A percentile compares a stretch with the other conserved stretches of the same genome.
phyloP scores from a whole-genome alignment of 2,329 filamentous ascomycete species.

The Colletotrichum sp. region DNA sequence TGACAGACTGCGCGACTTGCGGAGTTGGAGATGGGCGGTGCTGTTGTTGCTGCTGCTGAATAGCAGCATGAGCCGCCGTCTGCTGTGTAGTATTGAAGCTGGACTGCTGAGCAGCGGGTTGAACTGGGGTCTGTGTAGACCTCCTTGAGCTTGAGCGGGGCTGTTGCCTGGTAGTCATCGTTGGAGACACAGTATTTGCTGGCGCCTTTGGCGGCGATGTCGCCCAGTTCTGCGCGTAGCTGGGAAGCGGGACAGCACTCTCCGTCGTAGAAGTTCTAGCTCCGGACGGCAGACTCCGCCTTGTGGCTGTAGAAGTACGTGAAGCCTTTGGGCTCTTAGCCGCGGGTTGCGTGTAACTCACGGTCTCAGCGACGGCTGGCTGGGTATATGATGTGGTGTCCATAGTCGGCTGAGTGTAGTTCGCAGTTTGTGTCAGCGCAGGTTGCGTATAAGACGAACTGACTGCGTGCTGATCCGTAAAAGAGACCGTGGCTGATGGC shows the following conservation, averaged over 20 bases:
- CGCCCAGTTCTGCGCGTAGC: conserved; percentile 1
- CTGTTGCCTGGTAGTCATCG: background rate
- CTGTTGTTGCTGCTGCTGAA: conserved; percentile 29
- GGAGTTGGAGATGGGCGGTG: conserved; percentile 34
- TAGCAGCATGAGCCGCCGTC: conserved; percentile 21
- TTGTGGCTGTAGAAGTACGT: background rate
- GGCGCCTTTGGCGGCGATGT: background rate
- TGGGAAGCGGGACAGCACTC: background rate
- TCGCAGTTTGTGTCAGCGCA: background rate
- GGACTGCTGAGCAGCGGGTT: background rate
- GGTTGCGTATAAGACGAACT: background rate
- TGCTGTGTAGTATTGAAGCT: conserved; percentile 3
- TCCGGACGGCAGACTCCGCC: conserved; percentile 17
- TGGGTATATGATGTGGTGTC: background rate
- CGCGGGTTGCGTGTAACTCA: background rate
- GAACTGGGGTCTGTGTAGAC: background rate
- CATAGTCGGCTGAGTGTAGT: background rate
- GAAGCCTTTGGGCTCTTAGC: background rate
- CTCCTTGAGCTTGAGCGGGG: background rate
- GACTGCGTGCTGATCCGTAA: background rate
- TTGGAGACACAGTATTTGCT: background rate
- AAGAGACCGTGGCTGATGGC: background rate
- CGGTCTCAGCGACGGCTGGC: background rate
- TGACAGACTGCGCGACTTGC: conserved; percentile 20
- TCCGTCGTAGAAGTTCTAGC: background rate